Base-by-base conservation (phyloP, 257 asterid species). In the Nicotiana tomentosiformis region DNA sequence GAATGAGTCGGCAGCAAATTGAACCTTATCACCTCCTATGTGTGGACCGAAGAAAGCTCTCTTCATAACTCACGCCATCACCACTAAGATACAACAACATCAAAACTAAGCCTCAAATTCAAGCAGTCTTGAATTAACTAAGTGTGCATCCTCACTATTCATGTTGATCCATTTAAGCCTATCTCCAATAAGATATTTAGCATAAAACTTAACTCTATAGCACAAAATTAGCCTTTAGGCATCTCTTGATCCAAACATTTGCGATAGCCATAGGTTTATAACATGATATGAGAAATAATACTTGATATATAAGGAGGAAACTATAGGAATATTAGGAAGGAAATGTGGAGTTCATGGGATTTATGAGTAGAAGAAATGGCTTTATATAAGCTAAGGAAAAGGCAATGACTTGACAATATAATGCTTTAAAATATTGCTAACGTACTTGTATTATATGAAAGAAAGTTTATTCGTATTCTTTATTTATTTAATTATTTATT, bases 1-100 rank as follows among this genome's bases (percentile, higher is more conserved):
- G 97, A 95, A 95, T 93, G 99, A 95, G 91, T 89, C 97, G 90
- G 94, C 97, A 95, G 99, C 96, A 90, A 91, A 95, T 91, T 90
- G 91, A 92, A 94, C 77, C 98, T 82, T 87, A 90, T 67, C 29
- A 67, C 90, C 84, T 83, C 95, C 95, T 87, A 61, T 85, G 89
- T 85, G 92, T 95, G 97, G 97, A 95, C 97, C 20, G 87, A 94
- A 93, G 99, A 89, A 91, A 95, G 99, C 99, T 94, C 99, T 90
- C 99, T 95, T 82, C 62, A 3, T 17, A 29, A 26, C 39, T 66
- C 5, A 53, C 15, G 5, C 18, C 18, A 53, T 15, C 18, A 53
- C 58, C 5, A 3, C 6, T 5, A 53, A 53, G 5, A 53, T 3
- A 53, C 1, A 53, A 53, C 18, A 3, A 3, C 4, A 0, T 9